Conservation (phyloP, 495 filamentous ascomycete genomes). For the Tuber brumale region DNA sequence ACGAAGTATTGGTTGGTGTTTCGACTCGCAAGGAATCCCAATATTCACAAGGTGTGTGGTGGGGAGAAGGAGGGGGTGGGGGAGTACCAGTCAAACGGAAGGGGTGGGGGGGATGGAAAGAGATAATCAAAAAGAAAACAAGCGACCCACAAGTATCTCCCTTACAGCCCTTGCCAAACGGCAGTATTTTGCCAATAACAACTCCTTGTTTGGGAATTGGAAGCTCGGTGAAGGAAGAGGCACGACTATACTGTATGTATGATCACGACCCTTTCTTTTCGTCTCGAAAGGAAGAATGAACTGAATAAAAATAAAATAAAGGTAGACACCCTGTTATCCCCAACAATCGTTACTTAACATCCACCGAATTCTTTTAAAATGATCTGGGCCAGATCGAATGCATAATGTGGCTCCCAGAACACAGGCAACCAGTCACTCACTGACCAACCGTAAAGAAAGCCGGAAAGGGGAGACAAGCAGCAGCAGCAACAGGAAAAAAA, state of each 20-base stretch:
- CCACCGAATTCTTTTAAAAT: constrained; percentile 20
- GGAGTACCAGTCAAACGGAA: constrained; percentile 1
- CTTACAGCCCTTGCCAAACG: constrained; percentile 13
- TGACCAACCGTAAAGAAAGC: neutral
- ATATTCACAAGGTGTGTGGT: constrained; percentile 22
- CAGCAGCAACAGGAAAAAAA: neutral
- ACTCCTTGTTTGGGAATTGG: neutral
- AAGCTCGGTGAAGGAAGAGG: neutral
- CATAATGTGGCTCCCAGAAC: constrained; percentile 9
- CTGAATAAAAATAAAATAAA: neutral
- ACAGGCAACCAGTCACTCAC: constrained; percentile 7
- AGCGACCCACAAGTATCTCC: constrained; percentile 23
- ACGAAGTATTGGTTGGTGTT: constrained; percentile 24
- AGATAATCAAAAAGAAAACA: constrained; percentile 13
- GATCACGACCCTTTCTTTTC: neutral
- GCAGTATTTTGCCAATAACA: neutral
- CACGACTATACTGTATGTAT: neutral
- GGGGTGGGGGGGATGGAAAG: constrained; percentile 15
- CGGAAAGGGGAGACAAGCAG: neutral
- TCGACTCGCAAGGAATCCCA: constrained; percentile 26
- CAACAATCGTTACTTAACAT: constrained; percentile 24
- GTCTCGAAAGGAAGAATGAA: neutral
- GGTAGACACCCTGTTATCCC: constrained; percentile 10
- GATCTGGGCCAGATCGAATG: constrained; percentile 19
- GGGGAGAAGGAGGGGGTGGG: constrained; percentile 5